Conservation (phyloP, 2,329 filamentous ascomycete species). For the Phoma herbarum region DNA sequence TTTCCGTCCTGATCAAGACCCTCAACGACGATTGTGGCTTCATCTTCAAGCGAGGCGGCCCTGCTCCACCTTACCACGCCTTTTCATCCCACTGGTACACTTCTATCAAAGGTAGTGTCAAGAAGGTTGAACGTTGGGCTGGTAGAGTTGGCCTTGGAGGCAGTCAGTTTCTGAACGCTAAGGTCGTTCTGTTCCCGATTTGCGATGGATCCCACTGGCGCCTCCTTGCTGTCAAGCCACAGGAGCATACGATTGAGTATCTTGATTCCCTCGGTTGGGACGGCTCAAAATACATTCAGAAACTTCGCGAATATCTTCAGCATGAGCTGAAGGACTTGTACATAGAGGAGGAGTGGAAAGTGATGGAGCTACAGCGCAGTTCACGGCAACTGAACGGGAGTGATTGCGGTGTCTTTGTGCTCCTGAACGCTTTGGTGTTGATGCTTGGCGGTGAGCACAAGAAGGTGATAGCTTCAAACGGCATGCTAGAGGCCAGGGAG, state of each 20-base stretch:
- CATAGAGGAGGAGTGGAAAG: conserved; percentile 67
- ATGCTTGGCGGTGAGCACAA: conserved; percentile 52
- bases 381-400: conserved; percentile 69
- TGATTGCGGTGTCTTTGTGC: conserved; percentile 81
- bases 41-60: conserved; percentile 63
- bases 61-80: conserved; percentile 67
- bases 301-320: conserved; percentile 62
- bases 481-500: conserved; percentile 68
- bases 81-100: conserved; percentile 74
- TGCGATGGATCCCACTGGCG: conserved; percentile 74
- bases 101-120: conserved; percentile 52
- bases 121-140: conserved; percentile 60
- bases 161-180: conserved; percentile 69
- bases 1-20: conserved; percentile 67
- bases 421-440: conserved; percentile 74
- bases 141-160: conserved; percentile 35
- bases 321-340: conserved; percentile 67
- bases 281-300: conserved; percentile 46
- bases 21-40: conserved; percentile 65
- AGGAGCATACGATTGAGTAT: conserved; percentile 69
- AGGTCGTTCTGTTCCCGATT: conserved; percentile 75
- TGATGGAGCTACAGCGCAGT: conserved; percentile 58
- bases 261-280: conserved; percentile 69
- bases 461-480: conserved; percentile 58
- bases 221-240: conserved; percentile 71